phyloP scores from a whole-genome alignment of 176 grass and related monocot genomes.

The Ampelocalamus luodianensis region DNA sequence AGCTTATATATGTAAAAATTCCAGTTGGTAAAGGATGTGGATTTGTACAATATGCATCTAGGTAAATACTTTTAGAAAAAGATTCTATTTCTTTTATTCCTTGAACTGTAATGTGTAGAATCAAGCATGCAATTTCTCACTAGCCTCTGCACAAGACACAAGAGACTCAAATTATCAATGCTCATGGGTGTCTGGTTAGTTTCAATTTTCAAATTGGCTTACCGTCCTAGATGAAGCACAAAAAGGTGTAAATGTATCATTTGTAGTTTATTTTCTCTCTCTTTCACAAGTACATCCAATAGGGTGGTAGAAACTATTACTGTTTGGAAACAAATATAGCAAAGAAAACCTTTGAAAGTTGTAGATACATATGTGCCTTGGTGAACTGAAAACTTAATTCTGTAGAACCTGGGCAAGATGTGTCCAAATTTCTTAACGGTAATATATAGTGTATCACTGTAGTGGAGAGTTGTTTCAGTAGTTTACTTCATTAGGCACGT shows the following conservation, averaged over 20 bases:
- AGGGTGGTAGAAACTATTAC: too few relatives aligned
- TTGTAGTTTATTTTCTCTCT: constrained; percentile 1
- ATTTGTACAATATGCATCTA: constrained; percentile 82
- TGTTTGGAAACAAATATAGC: background rate
- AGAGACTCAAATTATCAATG: background rate
- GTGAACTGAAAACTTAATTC: constrained; percentile 16
- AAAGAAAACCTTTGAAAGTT: constrained; percentile 6
- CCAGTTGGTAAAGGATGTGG: constrained; percentile 94
- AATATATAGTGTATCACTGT: constrained; percentile 12
- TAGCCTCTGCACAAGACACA: background rate
- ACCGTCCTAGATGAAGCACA: constrained; percentile 1
- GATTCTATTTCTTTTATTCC: background rate
- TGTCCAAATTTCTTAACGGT: background rate
- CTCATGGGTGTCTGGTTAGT: background rate
- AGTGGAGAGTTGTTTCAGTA: background rate
- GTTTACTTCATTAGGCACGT: background rate
- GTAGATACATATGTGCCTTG: background rate
- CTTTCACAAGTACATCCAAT: constrained; percentile 10
- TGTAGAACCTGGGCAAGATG: background rate
- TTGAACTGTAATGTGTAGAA: constrained; percentile 14
- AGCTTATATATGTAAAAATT: constrained; percentile 93
- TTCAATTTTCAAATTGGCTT: constrained; percentile 16
- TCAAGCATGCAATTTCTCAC: constrained; percentile 9
- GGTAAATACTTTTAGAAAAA: constrained; percentile 44
- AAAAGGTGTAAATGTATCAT: background rate